phyloP scores from a whole-genome alignment of 2,329 filamentous ascomycete species.

The Aspergillus sp. region DNA sequence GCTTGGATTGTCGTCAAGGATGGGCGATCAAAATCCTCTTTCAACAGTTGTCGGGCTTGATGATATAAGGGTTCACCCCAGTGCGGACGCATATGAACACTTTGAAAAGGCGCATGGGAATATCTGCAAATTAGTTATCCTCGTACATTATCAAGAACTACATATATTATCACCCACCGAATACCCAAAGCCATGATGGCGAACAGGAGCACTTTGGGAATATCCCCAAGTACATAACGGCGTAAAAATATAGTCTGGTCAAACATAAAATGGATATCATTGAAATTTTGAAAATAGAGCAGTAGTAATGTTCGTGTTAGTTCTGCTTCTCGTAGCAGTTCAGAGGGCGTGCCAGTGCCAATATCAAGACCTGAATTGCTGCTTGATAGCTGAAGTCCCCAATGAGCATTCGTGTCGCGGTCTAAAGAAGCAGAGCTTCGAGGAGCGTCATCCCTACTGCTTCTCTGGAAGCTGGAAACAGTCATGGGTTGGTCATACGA shows the following conservation, averaged over 20 bases:
- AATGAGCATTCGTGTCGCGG: not conserved
- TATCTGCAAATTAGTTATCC: not conserved
- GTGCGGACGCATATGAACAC: not conserved
- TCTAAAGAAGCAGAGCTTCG: not conserved
- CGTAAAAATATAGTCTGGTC: not conserved
- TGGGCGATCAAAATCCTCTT: not conserved
- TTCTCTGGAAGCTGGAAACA: not conserved
- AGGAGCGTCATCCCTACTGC: not conserved
- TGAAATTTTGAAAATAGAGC: not conserved
- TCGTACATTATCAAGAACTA: not conserved
- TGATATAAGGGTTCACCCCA: not conserved
- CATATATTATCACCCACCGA: not conserved
- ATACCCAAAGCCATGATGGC: not conserved
- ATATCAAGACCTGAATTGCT: not conserved
- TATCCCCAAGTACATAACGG: not conserved
- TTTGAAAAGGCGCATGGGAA: not conserved
- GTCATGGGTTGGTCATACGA: not conserved
- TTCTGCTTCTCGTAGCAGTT: not conserved
- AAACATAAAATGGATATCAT: not conserved
- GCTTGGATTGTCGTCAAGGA: not conserved
- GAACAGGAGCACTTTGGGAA: not conserved
- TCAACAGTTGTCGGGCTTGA: not conserved
- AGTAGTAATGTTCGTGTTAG: not conserved
- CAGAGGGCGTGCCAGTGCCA: not conserved
- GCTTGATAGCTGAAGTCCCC: not conserved